Conservation (phyloP, 768 basidiomycete species). For the Pleurotus pulmonarius region DNA sequence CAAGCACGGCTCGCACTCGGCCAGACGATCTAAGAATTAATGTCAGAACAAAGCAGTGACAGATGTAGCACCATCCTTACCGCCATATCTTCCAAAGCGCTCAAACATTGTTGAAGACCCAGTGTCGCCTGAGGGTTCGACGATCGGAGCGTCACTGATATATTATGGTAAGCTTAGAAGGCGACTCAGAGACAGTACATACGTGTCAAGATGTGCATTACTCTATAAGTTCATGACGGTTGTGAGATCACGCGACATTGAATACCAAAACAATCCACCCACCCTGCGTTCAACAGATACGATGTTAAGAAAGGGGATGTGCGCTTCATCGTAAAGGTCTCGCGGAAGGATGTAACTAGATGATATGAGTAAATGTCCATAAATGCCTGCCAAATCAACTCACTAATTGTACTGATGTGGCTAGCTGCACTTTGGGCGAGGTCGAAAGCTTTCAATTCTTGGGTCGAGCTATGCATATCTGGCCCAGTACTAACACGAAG, state of each 20-base stretch:
- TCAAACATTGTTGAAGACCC: conserved; percentile 61
- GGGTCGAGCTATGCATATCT: conserved; percentile 40
- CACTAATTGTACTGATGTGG: conserved; percentile 66
- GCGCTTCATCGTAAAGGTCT: conserved; percentile 56
- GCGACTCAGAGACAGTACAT: conserved; percentile 18
- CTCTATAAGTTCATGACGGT: conserved; percentile 33
- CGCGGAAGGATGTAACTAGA: conserved; percentile 57
- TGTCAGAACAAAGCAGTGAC: conserved; percentile 9
- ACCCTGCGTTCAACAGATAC: conserved; percentile 72
- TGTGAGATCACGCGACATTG: not conserved
- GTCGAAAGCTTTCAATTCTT: conserved; percentile 65
- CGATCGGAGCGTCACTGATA: conserved; percentile 65
- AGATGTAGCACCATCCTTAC: conserved; percentile 26
- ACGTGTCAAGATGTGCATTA: conserved; percentile 80
- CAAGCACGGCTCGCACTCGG: conserved; percentile 65
- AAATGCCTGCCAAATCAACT: conserved; percentile 8
- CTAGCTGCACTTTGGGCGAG: conserved; percentile 71
- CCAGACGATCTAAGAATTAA: conserved; percentile 52
- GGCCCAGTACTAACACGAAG: conserved; percentile 34
- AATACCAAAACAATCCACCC: conserved; percentile 20
- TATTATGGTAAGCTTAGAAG: not conserved
- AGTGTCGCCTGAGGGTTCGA: conserved; percentile 66
- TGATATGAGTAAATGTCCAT: conserved; percentile 4
- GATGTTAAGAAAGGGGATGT: conserved; percentile 65
- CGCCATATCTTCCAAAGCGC: conserved; percentile 64